These are phyloP conservation scores for Cyberlindnera japonica DNA, from an alignment of 805 yeast genomes.

Conservation along the genomic window DNA sequence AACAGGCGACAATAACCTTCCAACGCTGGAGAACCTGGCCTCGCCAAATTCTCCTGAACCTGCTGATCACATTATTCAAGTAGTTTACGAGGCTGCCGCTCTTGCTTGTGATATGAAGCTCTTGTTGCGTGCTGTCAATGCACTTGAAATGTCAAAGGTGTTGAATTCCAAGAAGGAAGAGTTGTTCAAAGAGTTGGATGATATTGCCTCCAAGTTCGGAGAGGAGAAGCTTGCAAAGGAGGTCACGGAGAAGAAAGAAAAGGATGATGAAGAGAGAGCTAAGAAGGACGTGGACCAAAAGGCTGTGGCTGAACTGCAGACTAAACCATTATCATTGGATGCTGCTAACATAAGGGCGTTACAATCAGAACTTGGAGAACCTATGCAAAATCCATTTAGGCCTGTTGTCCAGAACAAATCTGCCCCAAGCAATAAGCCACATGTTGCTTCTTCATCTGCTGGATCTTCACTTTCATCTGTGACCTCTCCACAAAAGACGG, in stretches of 20 bases:
- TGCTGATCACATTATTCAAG: slow-evolving; percentile 49
- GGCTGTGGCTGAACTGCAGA: neutral
- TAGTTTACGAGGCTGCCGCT: slow-evolving; percentile 59
- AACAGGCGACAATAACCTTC: slow-evolving; percentile 13
- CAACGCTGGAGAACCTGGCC: slow-evolving; percentile 56
- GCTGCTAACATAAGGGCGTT: neutral
- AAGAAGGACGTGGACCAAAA: neutral
- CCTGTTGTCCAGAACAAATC: neutral
- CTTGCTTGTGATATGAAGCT: slow-evolving; percentile 62
- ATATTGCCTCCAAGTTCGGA: slow-evolving; percentile 2
- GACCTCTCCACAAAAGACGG: neutral
- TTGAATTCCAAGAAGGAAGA: slow-evolving; percentile 31
- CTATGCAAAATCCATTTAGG: neutral
- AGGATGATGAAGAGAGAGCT: neutral
- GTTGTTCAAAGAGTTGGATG: slow-evolving; percentile 19
- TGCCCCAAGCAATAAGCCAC: neutral
- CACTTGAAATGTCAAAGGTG: slow-evolving; percentile 44
- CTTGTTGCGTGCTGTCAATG: slow-evolving; percentile 54
- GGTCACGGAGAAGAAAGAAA: neutral
- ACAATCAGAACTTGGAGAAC: neutral
- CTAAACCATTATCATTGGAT: neutral
- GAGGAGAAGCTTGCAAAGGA: slow-evolving; percentile 4
- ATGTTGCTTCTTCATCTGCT: neutral
- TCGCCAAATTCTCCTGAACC: slow-evolving; percentile 55
- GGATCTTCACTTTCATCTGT: neutral